Evolutionary conservation across 78 protist genomes (phyloP).

Genomic region (Dictyostelium brefeldianum): DNA sequence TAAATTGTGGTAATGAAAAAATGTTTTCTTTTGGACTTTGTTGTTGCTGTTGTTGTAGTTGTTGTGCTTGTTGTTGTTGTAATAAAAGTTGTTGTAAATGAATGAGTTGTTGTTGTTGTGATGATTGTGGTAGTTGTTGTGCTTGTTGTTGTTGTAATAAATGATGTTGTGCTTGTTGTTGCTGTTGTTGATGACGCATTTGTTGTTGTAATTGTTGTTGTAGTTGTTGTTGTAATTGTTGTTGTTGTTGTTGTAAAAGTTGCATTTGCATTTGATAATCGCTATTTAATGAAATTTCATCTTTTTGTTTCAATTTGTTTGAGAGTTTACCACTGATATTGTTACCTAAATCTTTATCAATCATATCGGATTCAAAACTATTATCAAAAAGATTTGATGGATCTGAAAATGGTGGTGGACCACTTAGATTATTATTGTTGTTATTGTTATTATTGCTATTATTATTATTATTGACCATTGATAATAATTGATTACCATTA

Average conservation of each 20-base stretch:
- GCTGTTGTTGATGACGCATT: neutral
- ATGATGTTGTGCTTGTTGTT: slow-evolving; percentile 39
- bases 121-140: slow-evolving; percentile 24
- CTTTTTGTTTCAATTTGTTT: neutral
- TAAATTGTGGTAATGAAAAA: neutral
- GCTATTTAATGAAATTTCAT: neutral
- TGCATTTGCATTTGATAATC: too few species aligned
- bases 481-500: slow-evolving; percentile 22
- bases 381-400: neutral
- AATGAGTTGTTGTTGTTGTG: slow-evolving; percentile 7
- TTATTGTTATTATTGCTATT: neutral
- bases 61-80: neutral
- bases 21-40: neutral
- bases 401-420: neutral
- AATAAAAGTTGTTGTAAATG: neutral
- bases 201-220: neutral
- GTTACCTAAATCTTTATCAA: neutral
- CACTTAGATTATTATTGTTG: neutral
- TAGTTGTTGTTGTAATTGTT: slow-evolving; percentile 31
- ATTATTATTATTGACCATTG: neutral
- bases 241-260: slow-evolving; percentile 16
- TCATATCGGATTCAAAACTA: neutral
- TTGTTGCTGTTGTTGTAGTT: slow-evolving; percentile 26
- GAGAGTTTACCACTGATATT: neutral
- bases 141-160: slow-evolving; percentile 2